phyloP scores from a whole-genome alignment of 768 basidiomycete species.

The Russula sp. region DNA sequence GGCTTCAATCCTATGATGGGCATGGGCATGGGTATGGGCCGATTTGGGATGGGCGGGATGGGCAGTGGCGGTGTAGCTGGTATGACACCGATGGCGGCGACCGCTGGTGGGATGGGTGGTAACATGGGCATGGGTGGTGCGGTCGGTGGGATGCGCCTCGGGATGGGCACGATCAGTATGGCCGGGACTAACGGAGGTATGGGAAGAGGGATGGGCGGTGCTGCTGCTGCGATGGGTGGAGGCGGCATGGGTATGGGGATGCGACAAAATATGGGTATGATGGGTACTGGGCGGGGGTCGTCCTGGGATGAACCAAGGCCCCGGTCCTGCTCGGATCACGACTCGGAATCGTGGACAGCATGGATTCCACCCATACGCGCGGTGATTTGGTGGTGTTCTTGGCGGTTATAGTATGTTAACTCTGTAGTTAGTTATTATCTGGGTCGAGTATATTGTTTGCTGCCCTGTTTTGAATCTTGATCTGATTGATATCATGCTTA shows the following conservation, averaged over 20 bases:
- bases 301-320: conserved; percentile 47
- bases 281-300: conserved; percentile 57
- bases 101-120: not conserved
- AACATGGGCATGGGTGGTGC: conserved; percentile 36
- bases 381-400: conserved; percentile 33
- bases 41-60: conserved; percentile 25
- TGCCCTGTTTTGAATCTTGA: not conserved
- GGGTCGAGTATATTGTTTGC: not conserved
- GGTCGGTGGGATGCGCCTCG: conserved; percentile 30
- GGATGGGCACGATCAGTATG: conserved; percentile 26
- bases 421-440: not conserved
- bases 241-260: conserved; percentile 37
- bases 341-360: conserved; percentile 77
- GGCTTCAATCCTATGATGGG: conserved; percentile 27
- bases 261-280: conserved; percentile 26
- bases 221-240: conserved; percentile 25
- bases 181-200: conserved; percentile 7
- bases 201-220: conserved; percentile 25
- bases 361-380: conserved; percentile 80
- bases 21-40: conserved; percentile 36
- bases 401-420: not conserved
- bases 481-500: conserved; percentile 7
- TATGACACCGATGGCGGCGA: conserved; percentile 33
- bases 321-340: conserved; percentile 42
- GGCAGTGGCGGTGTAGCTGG: conserved; percentile 57